Conservation (phyloP, 2,329 filamentous ascomycete genomes). For the Alternaria sp. region DNA sequence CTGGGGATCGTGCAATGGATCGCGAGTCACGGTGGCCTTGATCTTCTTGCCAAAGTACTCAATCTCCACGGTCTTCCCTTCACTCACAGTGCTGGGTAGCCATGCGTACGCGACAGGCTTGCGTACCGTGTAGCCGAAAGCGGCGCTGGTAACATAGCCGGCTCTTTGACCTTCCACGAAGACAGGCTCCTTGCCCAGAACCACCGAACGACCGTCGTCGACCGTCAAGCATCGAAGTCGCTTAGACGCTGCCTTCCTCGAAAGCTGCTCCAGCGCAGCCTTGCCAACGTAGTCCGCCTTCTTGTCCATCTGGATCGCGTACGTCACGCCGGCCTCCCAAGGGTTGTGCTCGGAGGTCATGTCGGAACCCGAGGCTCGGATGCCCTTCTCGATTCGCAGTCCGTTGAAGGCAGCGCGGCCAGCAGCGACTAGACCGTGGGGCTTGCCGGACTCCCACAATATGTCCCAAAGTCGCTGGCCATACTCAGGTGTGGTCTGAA, state of each 20-base stretch:
- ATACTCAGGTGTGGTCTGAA: constrained; percentile 65
- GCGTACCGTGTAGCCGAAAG: constrained; percentile 65
- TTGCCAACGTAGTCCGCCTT: constrained; percentile 59
- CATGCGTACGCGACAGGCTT: constrained; percentile 67
- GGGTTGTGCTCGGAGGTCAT: constrained; percentile 68
- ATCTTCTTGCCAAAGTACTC: constrained; percentile 67
- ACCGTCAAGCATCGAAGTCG: constrained; percentile 60
- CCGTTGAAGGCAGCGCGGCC: constrained; percentile 65
- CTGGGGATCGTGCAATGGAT: constrained; percentile 57
- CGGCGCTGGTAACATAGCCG: constrained; percentile 67
- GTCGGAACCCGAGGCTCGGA: constrained; percentile 63
- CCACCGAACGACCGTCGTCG: constrained; percentile 63
- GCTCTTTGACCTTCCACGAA: constrained; percentile 55
- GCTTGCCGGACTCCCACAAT: constrained; percentile 61
- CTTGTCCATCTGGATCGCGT: constrained; percentile 58
- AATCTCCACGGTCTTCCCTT: constrained; percentile 62
- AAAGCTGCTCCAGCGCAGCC: constrained; percentile 54
- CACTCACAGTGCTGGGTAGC: constrained; percentile 55
- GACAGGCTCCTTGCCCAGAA: constrained; percentile 68
- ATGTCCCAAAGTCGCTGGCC: constrained; percentile 66
- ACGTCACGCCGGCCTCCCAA: constrained; percentile 63
- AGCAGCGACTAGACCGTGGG: constrained; percentile 63
- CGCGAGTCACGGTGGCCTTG: constrained; percentile 59
- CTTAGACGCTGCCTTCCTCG: constrained; percentile 44
- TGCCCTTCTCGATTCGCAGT: constrained; percentile 65